These are phyloP conservation scores for Candida germanica DNA, from an alignment of 805 yeast species.

Conservation along the genomic window DNA sequence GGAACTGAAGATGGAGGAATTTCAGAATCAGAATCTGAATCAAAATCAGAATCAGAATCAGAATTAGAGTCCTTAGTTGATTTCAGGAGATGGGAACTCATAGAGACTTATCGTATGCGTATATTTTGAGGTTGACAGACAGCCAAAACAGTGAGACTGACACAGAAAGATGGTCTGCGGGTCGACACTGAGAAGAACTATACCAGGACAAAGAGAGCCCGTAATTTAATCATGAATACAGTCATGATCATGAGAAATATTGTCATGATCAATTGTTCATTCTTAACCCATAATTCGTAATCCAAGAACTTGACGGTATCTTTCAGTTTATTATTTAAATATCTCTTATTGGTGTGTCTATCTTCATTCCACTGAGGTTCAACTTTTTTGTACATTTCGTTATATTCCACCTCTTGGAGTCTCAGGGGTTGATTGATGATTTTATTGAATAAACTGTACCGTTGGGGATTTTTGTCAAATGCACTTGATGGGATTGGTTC, in stretches of 20 bases:
- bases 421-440: slow-evolving; percentile 52
- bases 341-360: slow-evolving; percentile 28
- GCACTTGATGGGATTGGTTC: slow-evolving; percentile 33
- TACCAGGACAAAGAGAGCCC: slow-evolving; percentile 1
- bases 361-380: slow-evolving; percentile 26
- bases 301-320: slow-evolving; percentile 42
- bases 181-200: too few relatives aligned
- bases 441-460: slow-evolving; percentile 51
- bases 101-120: too few relatives aligned
- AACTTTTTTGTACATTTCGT: slow-evolving; percentile 34
- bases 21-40: not conserved
- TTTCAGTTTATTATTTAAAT: slow-evolving; percentile 25
- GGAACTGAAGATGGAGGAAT: not conserved
- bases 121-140: too few relatives aligned
- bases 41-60: too few relatives aligned
- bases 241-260: slow-evolving; percentile 27
- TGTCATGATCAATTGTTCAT: slow-evolving; percentile 46
- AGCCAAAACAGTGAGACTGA: too few relatives aligned
- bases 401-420: slow-evolving; percentile 52
- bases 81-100: too few relatives aligned
- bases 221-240: slow-evolving; percentile 7
- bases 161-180: too few relatives aligned
- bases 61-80: too few relatives aligned
- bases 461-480: slow-evolving; percentile 28
- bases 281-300: slow-evolving; percentile 46